These are phyloP conservation scores for Laetiporus sulphureus DNA, from an alignment of 1,284 basidiomycete species.

Conservation along the genomic window DNA sequence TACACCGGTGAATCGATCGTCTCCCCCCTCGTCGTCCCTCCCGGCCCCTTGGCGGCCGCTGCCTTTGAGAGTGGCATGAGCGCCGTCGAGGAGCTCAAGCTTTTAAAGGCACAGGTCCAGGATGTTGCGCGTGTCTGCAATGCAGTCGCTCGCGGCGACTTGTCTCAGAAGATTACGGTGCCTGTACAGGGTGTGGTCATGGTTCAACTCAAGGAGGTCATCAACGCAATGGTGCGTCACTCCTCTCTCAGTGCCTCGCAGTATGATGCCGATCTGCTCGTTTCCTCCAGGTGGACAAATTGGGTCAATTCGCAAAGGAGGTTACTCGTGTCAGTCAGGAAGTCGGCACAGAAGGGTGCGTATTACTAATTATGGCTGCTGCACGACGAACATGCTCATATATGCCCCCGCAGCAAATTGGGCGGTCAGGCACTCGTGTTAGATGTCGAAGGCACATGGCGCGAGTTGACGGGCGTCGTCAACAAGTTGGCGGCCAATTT, in stretches of 20 bases:
- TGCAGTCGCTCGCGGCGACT: constrained; percentile 90
- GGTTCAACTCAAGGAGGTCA: constrained; percentile 97
- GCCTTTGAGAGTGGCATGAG: constrained; percentile 58
- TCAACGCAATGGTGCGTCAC: constrained; percentile 84
- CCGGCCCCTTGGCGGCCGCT: constrained; percentile 51
- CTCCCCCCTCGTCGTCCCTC: constrained; percentile 44
- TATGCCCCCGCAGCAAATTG: constrained; percentile 51
- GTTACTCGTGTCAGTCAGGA: constrained; percentile 87
- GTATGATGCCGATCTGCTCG: neutral
- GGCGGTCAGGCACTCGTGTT: constrained; percentile 90
- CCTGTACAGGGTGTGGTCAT: constrained; percentile 95
- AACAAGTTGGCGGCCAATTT: constrained; percentile 93
- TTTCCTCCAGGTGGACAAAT: constrained; percentile 56
- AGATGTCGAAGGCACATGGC: constrained; percentile 93
- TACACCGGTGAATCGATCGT: constrained; percentile 28
- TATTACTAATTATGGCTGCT: constrained; percentile 9
- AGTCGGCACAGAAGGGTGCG: constrained; percentile 85
- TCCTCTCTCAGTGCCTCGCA: neutral
- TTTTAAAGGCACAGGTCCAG: constrained; percentile 86
- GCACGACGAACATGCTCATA: neutral
- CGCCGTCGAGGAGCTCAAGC: constrained; percentile 72
- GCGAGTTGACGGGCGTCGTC: constrained; percentile 83
- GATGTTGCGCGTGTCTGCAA: constrained; percentile 92
- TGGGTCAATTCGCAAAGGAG: constrained; percentile 78
- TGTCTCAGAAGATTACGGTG: constrained; percentile 95